Evolutionary conservation across 768 basidiomycete species (phyloP).

Genomic region (Leccinellum rugosiceps): DNA sequence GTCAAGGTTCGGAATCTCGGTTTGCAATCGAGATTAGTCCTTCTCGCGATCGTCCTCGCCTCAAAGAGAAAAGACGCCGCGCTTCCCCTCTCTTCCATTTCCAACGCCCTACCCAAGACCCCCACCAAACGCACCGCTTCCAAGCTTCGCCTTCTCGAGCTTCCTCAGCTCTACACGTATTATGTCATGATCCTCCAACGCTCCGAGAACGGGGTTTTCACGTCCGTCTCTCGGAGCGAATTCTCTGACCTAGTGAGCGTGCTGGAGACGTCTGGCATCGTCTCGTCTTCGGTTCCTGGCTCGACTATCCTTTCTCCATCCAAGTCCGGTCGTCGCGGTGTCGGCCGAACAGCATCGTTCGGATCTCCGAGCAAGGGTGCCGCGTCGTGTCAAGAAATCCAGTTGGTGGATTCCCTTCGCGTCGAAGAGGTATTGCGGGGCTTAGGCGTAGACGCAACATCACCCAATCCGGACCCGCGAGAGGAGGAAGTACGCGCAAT

Average conservation of each 20-base stretch:
- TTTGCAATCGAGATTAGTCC: constrained; percentile 68
- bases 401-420: constrained; percentile 59
- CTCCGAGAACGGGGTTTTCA: constrained; percentile 51
- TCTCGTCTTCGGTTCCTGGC: constrained; percentile 38
- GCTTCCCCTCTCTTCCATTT: constrained; percentile 46
- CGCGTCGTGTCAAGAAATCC: constrained; percentile 42
- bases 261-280: constrained; percentile 70
- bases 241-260: constrained; percentile 70
- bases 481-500: constrained; percentile 44
- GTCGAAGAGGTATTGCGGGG: constrained; percentile 70
- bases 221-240: constrained; percentile 70
- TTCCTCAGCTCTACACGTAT: constrained; percentile 59
- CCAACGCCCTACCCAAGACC: constrained; percentile 31
- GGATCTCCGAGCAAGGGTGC: constrained; percentile 29
- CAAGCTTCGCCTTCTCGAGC: constrained; percentile 46
- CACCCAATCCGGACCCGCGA: constrained; percentile 31
- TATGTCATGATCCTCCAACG: constrained; percentile 60
- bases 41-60: constrained; percentile 63
- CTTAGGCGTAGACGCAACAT: constrained; percentile 39
- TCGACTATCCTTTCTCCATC: constrained; percentile 36
- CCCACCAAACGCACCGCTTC: constrained; percentile 54
- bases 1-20: constrained; percentile 66
- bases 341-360: constrained; percentile 61
- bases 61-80: constrained; percentile 58
- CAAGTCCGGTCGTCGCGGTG: constrained; percentile 47